phyloP scores from a whole-genome alignment of 192 early-diverging fungal genomes.

The Backusella mclennaniae region DNA sequence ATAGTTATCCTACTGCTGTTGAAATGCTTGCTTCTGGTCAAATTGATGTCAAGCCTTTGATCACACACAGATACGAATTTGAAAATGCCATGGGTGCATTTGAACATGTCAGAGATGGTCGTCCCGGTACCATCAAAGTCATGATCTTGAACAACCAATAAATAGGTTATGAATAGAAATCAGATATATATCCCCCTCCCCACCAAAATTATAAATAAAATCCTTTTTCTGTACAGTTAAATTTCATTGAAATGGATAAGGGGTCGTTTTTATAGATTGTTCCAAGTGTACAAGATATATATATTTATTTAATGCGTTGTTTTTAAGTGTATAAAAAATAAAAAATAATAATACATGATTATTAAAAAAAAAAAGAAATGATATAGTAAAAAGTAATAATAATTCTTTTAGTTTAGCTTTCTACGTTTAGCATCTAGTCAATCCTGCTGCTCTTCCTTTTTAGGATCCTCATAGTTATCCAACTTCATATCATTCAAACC shows the following conservation, averaged over 20 bases:
- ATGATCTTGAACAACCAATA: conserved; percentile 22
- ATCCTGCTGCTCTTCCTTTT: neutral
- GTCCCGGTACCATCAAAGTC: conserved; percentile 41
- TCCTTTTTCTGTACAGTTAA: neutral
- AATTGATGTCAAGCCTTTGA: conserved; percentile 40
- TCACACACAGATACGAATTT: conserved; percentile 40
- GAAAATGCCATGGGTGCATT: conserved; percentile 40
- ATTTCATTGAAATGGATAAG: neutral
- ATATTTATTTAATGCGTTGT: neutral
- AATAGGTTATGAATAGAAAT: neutral
- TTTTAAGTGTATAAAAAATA: neutral
- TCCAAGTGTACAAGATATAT: neutral
- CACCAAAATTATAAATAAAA: neutral
- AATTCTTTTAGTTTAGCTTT: neutral
- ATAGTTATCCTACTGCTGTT: conserved; percentile 34
- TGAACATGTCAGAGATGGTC: conserved; percentile 34
- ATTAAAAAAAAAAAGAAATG: neutral
- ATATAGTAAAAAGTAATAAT: neutral
- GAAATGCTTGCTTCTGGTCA: conserved; percentile 36
- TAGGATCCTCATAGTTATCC: conserved; percentile 59
- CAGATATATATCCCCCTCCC: neutral
- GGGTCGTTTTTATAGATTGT: neutral
- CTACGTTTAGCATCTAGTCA: conserved; percentile 14
- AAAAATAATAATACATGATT: neutral
- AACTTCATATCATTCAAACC: conserved; percentile 89